Conservation (phyloP, 495 filamentous ascomycete species). For the Penicillium coprophilum region DNA sequence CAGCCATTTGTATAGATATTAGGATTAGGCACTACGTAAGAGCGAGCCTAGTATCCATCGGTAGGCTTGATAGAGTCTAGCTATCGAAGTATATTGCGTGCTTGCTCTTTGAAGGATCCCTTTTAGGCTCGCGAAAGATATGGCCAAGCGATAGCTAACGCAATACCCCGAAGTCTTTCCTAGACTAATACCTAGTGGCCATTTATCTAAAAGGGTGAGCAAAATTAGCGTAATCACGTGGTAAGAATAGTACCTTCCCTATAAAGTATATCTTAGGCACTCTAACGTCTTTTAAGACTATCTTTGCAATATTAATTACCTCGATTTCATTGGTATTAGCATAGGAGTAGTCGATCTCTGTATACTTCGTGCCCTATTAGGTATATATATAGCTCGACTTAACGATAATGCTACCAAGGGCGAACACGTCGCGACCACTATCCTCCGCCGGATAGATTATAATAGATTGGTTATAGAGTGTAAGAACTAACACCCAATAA, state of each 20-base stretch:
- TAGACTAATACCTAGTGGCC: conserved; percentile 41
- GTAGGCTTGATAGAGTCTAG: conserved; percentile 27
- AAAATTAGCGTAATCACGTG: conserved; percentile 4
- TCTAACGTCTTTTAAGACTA: conserved; percentile 30
- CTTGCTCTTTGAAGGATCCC: conserved; percentile 42
- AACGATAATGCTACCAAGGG: conserved; percentile 47
- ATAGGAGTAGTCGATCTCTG: conserved; percentile 37
- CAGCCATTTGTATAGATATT: conserved; percentile 35
- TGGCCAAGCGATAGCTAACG: conserved; percentile 42
- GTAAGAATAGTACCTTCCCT: conserved; percentile 32
- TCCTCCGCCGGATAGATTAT: conserved; percentile 37
- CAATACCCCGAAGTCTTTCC: conserved; percentile 44
- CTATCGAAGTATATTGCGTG: conserved; percentile 32
- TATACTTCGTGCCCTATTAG: background rate
- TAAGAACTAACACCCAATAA: conserved; percentile 42
- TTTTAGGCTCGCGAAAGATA: conserved; percentile 42
- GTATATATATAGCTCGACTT: conserved; percentile 45
- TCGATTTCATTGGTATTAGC: conserved; percentile 44
- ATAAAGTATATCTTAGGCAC: conserved; percentile 46
- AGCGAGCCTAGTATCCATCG: conserved; percentile 20
- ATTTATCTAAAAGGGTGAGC: conserved; percentile 37
- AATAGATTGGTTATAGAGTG: conserved; percentile 28
- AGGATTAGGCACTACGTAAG: conserved; percentile 37
- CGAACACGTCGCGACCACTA: conserved; percentile 45
- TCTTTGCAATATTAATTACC: conserved; percentile 37